Evolutionary conservation across 2,329 filamentous ascomycete species (phyloP).

Genomic region (Sporothrix sp.): DNA sequence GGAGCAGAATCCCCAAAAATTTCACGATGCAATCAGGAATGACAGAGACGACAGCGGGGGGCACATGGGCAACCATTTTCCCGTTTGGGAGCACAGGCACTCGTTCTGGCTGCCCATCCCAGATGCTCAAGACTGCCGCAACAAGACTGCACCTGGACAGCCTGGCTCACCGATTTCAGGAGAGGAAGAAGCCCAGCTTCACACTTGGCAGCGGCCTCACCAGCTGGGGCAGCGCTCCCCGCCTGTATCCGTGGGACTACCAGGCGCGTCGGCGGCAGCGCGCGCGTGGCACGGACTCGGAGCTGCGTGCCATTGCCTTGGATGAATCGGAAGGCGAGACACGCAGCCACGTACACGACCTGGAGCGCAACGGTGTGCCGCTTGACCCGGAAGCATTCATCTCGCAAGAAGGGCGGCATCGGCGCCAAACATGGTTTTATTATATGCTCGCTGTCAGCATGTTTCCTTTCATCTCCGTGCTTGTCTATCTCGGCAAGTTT

Average conservation of each 20-base stretch:
- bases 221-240: slow-evolving; percentile 10
- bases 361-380: slow-evolving; percentile 15
- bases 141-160: slow-evolving; percentile 11
- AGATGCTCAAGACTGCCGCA: slow-evolving; percentile 5
- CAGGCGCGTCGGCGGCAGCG: slow-evolving; percentile 10
- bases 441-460: slow-evolving; percentile 29
- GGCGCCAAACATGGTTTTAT: slow-evolving; percentile 30
- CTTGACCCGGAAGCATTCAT: slow-evolving; percentile 21
- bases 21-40: slow-evolving; percentile 1
- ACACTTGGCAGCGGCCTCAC: neutral
- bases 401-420: slow-evolving; percentile 22
- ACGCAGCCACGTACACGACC: neutral
- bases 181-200: neutral
- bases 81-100: slow-evolving; percentile 10
- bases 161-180: neutral
- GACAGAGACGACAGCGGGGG: neutral
- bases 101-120: neutral
- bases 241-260: slow-evolving; percentile 21
- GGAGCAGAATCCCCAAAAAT: neutral
- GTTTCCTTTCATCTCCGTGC: slow-evolving; percentile 38
- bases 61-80: slow-evolving; percentile 3
- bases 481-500: slow-evolving; percentile 36
- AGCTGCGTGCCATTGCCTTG: slow-evolving; percentile 15
- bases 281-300: slow-evolving; percentile 13
- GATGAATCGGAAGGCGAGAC: neutral